Evolutionary conservation across 345 rosid genomes (phyloP), one percentile per base, ranked within the genome.

Genomic region (Hevea brasiliensis): DNA sequence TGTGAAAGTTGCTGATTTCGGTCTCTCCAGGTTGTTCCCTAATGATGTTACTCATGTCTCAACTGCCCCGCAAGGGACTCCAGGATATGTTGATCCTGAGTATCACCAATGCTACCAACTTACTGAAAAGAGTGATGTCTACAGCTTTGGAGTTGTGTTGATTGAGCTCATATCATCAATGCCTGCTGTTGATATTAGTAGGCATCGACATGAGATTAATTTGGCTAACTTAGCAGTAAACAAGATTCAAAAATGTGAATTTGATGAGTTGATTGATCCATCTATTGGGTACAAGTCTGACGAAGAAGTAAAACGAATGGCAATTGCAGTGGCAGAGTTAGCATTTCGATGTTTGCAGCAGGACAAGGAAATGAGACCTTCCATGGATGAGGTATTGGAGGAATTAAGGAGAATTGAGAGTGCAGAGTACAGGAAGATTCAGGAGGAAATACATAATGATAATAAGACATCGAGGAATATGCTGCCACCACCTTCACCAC

Each of bases 401-500:
- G 73, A 68, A 55, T 41, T 75, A 55, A 51, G 24, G 53, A 61
- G 3, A 37, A 75, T 75, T 42, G 18, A 56, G 24, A 24, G 40
- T 1, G 50, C 71, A 74, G 78, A 83, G 48, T 29, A 68, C 69
- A 72, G 61, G 69, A 77, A 76, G 35, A 53, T 53, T 47, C 17
- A 23, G 7, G 64, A 53, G 23, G 72, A 60, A 41, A 67, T 47
- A 21, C 47, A 71, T 55, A 45, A 40, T 27, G 47, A 54, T 54
- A 47, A 18, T n/a, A 74, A 69, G 32, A 74, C 7, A 76, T 72
- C 45, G 23, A 40, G 27, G 47, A 66, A 42, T 47, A 20, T 24
- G 37, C 66, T 40, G 70, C 74, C 73, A 11, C 85, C 81, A 67
- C 79, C 75, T 70, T 81, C 89, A 14, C 85, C 76, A 1, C 37